Percentiles rank a stretch among this genome's conserved stretches.
Conservation (phyloP, 2,329 filamentous ascomycete species). For the Lasiodiplodia citricola region DNA sequence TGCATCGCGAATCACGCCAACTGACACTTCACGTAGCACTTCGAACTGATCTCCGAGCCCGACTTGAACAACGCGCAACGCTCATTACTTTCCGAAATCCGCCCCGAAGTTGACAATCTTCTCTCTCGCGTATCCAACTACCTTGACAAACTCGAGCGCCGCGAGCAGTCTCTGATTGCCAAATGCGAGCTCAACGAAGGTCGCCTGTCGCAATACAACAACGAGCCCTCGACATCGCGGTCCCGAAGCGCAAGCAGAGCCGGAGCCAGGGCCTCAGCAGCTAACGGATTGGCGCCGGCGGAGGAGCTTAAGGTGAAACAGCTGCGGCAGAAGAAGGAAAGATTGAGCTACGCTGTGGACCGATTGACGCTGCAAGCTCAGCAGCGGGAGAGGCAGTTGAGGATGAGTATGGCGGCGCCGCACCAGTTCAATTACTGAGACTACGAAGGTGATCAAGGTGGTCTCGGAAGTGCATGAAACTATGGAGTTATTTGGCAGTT, state of each 20-base stretch:
- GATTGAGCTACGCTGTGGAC: slow-evolving; percentile 84
- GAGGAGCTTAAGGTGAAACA: slow-evolving; percentile 67
- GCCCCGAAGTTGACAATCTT: slow-evolving; percentile 80
- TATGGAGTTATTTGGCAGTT: not conserved
- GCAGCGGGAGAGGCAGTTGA: slow-evolving; percentile 73
- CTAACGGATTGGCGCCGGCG: slow-evolving; percentile 44
- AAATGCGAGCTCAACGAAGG: slow-evolving; percentile 85
- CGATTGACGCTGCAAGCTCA: slow-evolving; percentile 83
- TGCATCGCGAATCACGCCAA: not conserved
- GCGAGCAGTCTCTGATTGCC: slow-evolving; percentile 82
- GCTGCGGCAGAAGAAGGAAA: slow-evolving; percentile 80
- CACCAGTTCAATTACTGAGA: slow-evolving; percentile 37
- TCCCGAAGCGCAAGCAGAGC: slow-evolving; percentile 18
- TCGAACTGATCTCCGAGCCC: slow-evolving; percentile 87
- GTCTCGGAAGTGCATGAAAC: too few species aligned
- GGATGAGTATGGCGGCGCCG: slow-evolving; percentile 71
- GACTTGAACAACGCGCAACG: slow-evolving; percentile 82
- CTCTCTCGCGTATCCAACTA: slow-evolving; percentile 83
- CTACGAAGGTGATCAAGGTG: too few species aligned
- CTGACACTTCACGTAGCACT: slow-evolving; percentile 65
- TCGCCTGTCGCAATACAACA: slow-evolving; percentile 55
- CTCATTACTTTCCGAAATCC: slow-evolving; percentile 84
- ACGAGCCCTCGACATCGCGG: slow-evolving; percentile 33
- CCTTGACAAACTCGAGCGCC: slow-evolving; percentile 79
- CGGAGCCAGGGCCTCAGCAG: slow-evolving; percentile 32